Base-by-base conservation (phyloP, 2,329 filamentous ascomycete species). In the Sphaerostilbella broomeana region DNA sequence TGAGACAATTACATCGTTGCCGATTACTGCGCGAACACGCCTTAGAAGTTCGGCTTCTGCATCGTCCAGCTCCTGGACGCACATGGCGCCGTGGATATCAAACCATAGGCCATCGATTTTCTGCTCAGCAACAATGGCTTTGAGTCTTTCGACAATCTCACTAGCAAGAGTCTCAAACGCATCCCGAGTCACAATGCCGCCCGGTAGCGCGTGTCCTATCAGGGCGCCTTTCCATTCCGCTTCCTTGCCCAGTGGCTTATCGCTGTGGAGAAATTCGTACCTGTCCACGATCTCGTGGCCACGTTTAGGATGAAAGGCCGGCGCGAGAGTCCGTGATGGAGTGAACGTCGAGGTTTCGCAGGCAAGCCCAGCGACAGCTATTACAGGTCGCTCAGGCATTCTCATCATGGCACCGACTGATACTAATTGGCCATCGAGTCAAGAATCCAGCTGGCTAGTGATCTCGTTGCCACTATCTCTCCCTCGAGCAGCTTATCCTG, bases 21-120 rank as follows among this genome's bases (percentile, higher is more conserved):
- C 71, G 15, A 73, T 61, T 3, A 72, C 63, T 1, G 34, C 42
- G 3, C 71, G 60, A 10, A 72, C 62, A 0, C 69, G 65, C 10
- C 53, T 51, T 15, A 75, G 55, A 19, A 75, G 62, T 38, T 72
- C 65, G 2, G 59, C 62, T 42, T 75, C 72, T 2, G 53, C 55
- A 47, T 75, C 72, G 25, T 69, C 63, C 5, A 73, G 38, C 0
- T 56, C 68, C 24, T 72, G 66, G 1, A 75, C 71, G 30, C 65
- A 69, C 70, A 75, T 75, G 4, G 72, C 72, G 11, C 72, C 72
- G 46, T 75, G 72, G 20, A 75, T 75, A 44, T 75, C 71, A 40
- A 72, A 70, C 70, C 70, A 75, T 6, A 75, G 50, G 2, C 72
- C 72, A 36, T 74, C 64, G 2, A 74, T 41, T 0, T 47, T 46